phyloP scores from a whole-genome alignment of 768 basidiomycete species.

The Mycena epipterygia region DNA sequence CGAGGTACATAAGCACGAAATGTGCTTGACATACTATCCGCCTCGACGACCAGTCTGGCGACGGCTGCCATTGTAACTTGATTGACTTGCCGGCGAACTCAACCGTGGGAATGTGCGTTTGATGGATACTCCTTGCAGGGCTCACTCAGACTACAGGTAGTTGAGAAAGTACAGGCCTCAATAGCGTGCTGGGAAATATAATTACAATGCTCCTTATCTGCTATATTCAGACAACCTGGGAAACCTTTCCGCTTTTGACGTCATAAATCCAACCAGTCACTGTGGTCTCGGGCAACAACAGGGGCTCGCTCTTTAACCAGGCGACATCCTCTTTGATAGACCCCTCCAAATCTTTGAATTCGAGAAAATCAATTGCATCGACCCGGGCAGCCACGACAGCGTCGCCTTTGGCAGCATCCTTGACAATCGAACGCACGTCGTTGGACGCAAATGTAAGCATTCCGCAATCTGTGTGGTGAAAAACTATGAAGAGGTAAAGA shows the following conservation, averaged over 20 bases:
- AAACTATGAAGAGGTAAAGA: too few species aligned
- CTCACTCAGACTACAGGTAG: too few species aligned
- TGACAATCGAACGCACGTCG: constrained; percentile 64
- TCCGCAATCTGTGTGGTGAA: constrained; percentile 82
- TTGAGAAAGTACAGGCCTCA: too few species aligned
- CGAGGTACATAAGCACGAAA: too few species aligned
- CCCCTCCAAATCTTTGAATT: constrained; percentile 64
- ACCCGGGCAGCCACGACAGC: constrained; percentile 23
- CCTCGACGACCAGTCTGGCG: too few species aligned
- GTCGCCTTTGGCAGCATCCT: constrained; percentile 55
- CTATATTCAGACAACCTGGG: constrained; percentile 20
- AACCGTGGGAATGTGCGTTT: constrained; percentile 24
- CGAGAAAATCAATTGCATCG: constrained; percentile 66
- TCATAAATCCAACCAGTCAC: constrained; percentile 80
- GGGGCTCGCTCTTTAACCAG: constrained; percentile 67
- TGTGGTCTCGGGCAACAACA: constrained; percentile 64
- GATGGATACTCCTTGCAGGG: too few species aligned
- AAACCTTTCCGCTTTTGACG: constrained; percentile 67
- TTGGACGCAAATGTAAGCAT: constrained; percentile 74
- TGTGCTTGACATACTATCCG: too few species aligned
- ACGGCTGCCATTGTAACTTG: not conserved
- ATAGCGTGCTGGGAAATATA: too few species aligned
- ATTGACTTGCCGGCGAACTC: not conserved
- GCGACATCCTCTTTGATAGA: constrained; percentile 70
- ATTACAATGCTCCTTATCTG: too few species aligned